A percentile compares a stretch with the other conserved stretches of the same genome.
phyloP scores from a whole-genome alignment of 2,329 filamentous ascomycete genomes.

The Colletotrichum viniferum region DNA sequence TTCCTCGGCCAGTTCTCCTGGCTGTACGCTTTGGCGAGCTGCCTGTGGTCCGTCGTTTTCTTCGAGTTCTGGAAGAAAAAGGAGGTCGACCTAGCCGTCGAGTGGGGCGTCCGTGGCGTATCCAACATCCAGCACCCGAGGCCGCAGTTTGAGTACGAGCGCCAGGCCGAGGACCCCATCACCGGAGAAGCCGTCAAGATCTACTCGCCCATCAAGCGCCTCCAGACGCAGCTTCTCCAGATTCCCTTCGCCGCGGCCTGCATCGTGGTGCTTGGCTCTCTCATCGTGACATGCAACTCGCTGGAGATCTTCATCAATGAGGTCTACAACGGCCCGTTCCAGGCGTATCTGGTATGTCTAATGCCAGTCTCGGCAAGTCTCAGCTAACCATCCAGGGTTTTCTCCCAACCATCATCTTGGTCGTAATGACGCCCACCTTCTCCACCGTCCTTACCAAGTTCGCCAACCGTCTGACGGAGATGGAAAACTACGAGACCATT shows the following conservation, averaged over 20 bases:
- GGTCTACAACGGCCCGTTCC: constrained; percentile 88
- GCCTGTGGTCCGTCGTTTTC: constrained; percentile 87
- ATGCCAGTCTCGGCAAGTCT: constrained; percentile 8
- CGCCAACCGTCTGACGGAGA: constrained; percentile 77
- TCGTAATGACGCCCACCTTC: constrained; percentile 78
- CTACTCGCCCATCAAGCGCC: constrained; percentile 77
- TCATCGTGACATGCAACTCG: constrained; percentile 87
- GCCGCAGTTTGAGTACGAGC: constrained; percentile 79
- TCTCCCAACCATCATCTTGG: constrained; percentile 87
- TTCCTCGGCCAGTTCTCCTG: constrained; percentile 85
- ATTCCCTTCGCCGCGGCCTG: constrained; percentile 84
- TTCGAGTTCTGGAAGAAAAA: constrained; percentile 97
- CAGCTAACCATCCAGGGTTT: constrained; percentile 63
- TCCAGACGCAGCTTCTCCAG: constrained; percentile 79
- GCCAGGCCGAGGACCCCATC: constrained; percentile 76
- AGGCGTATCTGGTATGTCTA: constrained; percentile 74
- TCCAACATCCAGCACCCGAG: constrained; percentile 80
- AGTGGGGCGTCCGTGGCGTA: constrained; percentile 88
- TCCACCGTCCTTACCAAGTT: constrained; percentile 76
- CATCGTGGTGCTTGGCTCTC: constrained; percentile 71
- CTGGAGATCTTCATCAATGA: constrained; percentile 97
- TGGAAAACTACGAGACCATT: constrained; percentile 91
- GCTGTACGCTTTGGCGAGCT: constrained; percentile 77
- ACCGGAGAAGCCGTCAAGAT: constrained; percentile 80
- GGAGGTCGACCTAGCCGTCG: constrained; percentile 82